Evolutionary conservation across 2,329 filamentous ascomycete genomes (phyloP).

Genomic region (Trichoderma breve): DNA sequence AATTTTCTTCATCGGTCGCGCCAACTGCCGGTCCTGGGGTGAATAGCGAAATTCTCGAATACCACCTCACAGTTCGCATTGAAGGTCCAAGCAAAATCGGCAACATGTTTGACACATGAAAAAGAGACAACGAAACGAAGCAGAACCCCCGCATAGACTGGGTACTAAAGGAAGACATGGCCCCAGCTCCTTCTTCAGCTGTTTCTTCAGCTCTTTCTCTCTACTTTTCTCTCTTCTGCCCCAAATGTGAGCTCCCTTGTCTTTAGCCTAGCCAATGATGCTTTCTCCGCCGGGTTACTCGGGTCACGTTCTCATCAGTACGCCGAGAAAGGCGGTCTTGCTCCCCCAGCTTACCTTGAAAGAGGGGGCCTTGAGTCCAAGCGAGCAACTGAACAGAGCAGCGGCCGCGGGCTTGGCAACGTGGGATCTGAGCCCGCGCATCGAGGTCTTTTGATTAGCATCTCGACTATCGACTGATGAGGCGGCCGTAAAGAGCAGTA

Average conservation of each 20-base stretch:
- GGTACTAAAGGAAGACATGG: constrained; percentile 1
- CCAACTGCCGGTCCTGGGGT: background rate
- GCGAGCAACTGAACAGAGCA: background rate
- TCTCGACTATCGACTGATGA: constrained; percentile 5
- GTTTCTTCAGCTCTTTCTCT: background rate
- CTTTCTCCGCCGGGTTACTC: background rate
- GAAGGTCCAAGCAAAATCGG: background rate
- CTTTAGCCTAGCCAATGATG: background rate
- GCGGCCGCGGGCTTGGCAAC: constrained; percentile 10
- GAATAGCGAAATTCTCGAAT: background rate
- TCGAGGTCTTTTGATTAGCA: constrained; percentile 1
- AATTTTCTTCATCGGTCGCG: background rate
- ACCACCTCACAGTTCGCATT: background rate
- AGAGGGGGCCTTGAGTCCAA: constrained; percentile 1
- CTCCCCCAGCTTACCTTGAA: constrained; percentile 1
- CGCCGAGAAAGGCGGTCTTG: constrained; percentile 2
- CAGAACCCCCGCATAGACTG: background rate
- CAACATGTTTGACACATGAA: background rate
- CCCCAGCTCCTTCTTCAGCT: constrained; percentile 1
- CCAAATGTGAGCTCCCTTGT: background rate
- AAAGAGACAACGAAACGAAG: background rate
- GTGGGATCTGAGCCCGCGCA: constrained; percentile 3
- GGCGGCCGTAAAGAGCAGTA: constrained; percentile 5
- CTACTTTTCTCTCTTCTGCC: background rate
- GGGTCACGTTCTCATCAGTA: constrained; percentile 11